Conservation (phyloP, 805 yeast species). For the Zygotorulaspora chibaensis region DNA sequence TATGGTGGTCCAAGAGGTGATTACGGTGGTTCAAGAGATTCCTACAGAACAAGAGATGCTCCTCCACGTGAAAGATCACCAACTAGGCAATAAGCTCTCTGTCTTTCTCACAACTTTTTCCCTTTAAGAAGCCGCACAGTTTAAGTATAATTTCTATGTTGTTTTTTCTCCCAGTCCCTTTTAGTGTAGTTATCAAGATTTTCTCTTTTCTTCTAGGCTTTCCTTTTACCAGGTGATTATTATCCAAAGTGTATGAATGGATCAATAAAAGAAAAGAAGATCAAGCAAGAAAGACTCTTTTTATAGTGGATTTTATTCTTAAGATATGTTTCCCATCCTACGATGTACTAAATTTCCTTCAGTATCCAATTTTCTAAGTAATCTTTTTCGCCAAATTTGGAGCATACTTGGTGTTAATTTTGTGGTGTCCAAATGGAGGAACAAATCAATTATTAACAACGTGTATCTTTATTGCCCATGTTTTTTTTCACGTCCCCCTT, state of each 20-base stretch:
- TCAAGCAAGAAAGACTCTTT: constrained; percentile 12
- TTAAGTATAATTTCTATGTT: constrained; percentile 1
- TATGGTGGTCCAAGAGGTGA: constrained; percentile 30
- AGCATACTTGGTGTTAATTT: neutral
- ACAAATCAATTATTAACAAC: neutral
- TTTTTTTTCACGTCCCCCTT: neutral
- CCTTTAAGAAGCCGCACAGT: neutral
- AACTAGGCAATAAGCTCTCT: constrained; percentile 43
- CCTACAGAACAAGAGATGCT: constrained; percentile 48
- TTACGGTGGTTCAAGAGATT: constrained; percentile 38
- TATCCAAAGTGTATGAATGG: constrained; percentile 7
- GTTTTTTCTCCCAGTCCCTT: neutral
- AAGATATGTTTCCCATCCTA: constrained; percentile 15
- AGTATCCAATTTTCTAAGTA: neutral
- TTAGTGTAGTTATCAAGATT: constrained; percentile 7
- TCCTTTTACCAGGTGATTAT: neutral
- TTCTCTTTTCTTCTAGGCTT: constrained; percentile 3
- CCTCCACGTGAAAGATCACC: constrained; percentile 70
- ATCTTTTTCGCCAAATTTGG: neutral
- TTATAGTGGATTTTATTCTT: constrained; percentile 20
- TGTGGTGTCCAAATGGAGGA: neutral
- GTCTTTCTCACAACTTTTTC: neutral
- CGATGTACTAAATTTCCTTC: constrained; percentile 12
- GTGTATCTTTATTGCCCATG: neutral
- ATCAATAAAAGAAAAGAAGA: constrained; percentile 10